phyloP scores from a whole-genome alignment of 768 basidiomycete species.

The Xerocomus potaroensis region DNA sequence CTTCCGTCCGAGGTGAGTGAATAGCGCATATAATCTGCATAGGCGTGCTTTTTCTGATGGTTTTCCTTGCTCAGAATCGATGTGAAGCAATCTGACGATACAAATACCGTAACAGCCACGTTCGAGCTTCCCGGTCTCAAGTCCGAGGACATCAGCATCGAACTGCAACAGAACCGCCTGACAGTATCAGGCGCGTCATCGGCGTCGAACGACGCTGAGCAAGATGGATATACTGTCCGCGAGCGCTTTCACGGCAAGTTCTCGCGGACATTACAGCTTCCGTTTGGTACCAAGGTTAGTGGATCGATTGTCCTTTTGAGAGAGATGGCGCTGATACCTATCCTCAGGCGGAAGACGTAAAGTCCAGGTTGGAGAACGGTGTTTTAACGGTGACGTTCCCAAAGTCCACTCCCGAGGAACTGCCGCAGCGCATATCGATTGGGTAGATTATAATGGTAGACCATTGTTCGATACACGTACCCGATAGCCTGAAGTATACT shows the following conservation, averaged over 20 bases:
- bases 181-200: slow-evolving; percentile 44
- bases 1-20: slow-evolving; percentile 22
- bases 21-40: background rate
- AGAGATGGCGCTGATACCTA: background rate
- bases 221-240: slow-evolving; percentile 37
- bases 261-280: slow-evolving; percentile 42
- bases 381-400: slow-evolving; percentile 45
- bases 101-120: slow-evolving; percentile 44
- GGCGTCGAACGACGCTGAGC: slow-evolving; percentile 29
- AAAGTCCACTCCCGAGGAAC: slow-evolving; percentile 34
- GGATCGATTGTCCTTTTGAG: too few species aligned
- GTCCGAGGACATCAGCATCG: slow-evolving; percentile 44
- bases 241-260: slow-evolving; percentile 46
- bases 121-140: slow-evolving; percentile 56
- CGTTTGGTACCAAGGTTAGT: slow-evolving; percentile 44
- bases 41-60: too few species aligned
- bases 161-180: slow-evolving; percentile 44
- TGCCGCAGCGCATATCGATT: slow-evolving; percentile 36
- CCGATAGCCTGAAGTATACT: too few species aligned
- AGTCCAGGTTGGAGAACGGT: slow-evolving; percentile 43
- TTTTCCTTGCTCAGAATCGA: slow-evolving; percentile 35
- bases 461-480: too few species aligned
- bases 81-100: slow-evolving; percentile 40
- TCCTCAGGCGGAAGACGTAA: slow-evolving; percentile 39
- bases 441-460: too few species aligned